phyloP scores from a whole-genome alignment of 257 asterid genomes.

The Fraxinus quadrangulata region DNA sequence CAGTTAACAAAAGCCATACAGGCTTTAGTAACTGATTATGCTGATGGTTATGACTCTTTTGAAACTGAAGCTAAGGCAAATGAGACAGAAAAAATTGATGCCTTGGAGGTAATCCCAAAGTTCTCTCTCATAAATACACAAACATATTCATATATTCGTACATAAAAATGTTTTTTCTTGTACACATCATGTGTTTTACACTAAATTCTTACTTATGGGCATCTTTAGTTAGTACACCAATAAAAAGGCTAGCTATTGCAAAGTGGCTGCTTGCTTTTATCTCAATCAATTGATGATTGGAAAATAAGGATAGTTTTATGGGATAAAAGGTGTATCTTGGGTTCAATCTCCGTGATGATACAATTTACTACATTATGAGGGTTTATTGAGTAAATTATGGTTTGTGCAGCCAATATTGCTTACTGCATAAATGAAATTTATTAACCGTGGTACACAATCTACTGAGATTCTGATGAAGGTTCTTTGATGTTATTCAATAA shows the following conservation, averaged over 20 bases:
- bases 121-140: constrained; percentile 8
- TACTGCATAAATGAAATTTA: constrained; percentile 1
- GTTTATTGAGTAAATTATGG: neutral
- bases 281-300: constrained; percentile 1
- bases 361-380: neutral
- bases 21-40: constrained; percentile 59
- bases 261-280: constrained; percentile 4
- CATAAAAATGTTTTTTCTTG: neutral
- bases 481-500: neutral
- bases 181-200: constrained; percentile 10
- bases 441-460: neutral
- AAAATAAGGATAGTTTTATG: neutral
- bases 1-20: constrained; percentile 70
- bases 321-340: constrained; percentile 18
- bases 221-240: neutral
- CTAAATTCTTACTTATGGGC: neutral
- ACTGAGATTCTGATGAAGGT: neutral
- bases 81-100: constrained; percentile 79
- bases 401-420: neutral
- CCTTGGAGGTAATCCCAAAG: constrained; percentile 72
- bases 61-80: constrained; percentile 68
- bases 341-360: neutral
- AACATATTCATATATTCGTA: constrained; percentile 1
- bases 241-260: constrained; percentile 14
- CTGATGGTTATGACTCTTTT: constrained; percentile 55